A percentile compares a stretch with the other conserved stretches of the same genome.
Evolutionary conservation across 306 rosid genomes (phyloP).

Genomic region (Comarum palustre): DNA sequence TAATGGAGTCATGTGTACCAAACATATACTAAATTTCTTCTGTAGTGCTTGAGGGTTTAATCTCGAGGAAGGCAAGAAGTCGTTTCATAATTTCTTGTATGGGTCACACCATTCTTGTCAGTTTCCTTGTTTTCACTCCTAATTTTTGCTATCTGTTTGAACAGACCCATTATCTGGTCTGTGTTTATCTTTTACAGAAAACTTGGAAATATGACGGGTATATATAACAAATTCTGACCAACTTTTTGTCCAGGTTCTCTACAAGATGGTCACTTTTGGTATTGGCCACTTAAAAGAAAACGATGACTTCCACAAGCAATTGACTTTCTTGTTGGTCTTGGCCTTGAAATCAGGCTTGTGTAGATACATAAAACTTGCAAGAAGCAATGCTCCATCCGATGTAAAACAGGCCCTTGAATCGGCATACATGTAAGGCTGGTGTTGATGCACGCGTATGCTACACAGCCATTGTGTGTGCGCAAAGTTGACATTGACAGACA

Average conservation of each 20-base stretch:
- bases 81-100: too few species aligned
- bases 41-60: too few species aligned
- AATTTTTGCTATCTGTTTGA: too few species aligned
- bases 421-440: not conserved
- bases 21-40: too few species aligned
- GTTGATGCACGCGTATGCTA: not conserved
- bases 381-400: not conserved
- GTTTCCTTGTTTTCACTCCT: too few species aligned
- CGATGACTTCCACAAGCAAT: not conserved
- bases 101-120: too few species aligned
- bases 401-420: not conserved
- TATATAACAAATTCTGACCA: not conserved
- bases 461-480: not conserved
- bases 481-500: constrained; percentile 1
- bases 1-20: too few species aligned
- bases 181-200: not conserved
- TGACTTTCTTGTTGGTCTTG: not conserved
- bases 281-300: not conserved
- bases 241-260: not conserved
- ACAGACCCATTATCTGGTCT: not conserved
- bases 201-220: too few species aligned
- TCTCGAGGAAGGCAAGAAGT: too few species aligned
- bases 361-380: not conserved
- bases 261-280: not conserved
- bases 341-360: not conserved